These are phyloP conservation scores for Neolentinus lepideus DNA, from an alignment of 1,284 basidiomycete genomes.

Conservation along the genomic window DNA sequence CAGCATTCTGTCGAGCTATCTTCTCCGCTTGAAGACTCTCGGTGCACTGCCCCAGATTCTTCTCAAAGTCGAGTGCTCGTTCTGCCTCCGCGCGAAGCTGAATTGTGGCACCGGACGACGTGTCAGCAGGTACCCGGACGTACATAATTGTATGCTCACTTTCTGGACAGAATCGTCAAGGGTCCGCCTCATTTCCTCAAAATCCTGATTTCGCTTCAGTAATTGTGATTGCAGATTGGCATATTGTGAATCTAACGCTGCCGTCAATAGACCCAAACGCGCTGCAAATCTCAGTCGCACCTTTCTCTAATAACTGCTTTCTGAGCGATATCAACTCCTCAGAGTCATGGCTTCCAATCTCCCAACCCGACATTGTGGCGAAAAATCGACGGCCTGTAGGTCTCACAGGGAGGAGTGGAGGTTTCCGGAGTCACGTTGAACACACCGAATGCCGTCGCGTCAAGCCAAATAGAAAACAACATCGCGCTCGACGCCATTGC, in stretches of 20 bases:
- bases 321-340: conserved; percentile 51
- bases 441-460: background rate
- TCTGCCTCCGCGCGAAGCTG: conserved; percentile 56
- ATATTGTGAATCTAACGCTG: conserved; percentile 43
- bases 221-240: conserved; percentile 50
- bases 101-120: conserved; percentile 3
- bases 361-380: conserved; percentile 46
- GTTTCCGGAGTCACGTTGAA: background rate
- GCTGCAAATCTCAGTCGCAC: conserved; percentile 22
- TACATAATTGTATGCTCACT: conserved; percentile 27
- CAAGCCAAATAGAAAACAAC: background rate
- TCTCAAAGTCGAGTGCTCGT: conserved; percentile 48
- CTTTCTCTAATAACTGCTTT: conserved; percentile 57
- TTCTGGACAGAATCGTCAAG: conserved; percentile 55
- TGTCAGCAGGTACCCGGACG: conserved; percentile 7
- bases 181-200: conserved; percentile 43
- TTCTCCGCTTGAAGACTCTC: conserved; percentile 53
- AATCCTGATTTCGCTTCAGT: conserved; percentile 43
- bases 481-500: background rate
- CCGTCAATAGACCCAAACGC: conserved; percentile 7
- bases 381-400: conserved; percentile 1
- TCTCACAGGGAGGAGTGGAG: background rate
- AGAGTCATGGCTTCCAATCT: conserved; percentile 51
- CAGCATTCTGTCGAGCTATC: conserved; percentile 44
- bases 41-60: conserved; percentile 35